Conservation (phyloP, 495 filamentous ascomycete genomes). For the Neurospora terricola region DNA sequence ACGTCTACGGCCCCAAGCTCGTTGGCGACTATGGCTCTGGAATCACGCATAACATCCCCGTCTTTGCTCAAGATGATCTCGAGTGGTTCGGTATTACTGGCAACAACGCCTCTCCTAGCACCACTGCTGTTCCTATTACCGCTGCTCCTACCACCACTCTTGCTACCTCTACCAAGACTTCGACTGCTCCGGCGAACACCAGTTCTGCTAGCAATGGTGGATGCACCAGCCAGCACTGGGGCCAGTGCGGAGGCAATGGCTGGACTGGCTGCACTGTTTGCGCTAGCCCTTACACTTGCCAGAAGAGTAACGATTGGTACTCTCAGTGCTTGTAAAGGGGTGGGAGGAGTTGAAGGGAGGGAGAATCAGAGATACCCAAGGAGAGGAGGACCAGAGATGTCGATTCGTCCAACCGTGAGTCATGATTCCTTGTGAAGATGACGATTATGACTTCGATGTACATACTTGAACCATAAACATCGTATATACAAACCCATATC, state of each 20-base stretch:
- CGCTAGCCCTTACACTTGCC: slow-evolving; percentile 21
- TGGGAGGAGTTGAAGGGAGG: background rate
- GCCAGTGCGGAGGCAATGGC: slow-evolving; percentile 38
- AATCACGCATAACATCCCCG: slow-evolving; percentile 21
- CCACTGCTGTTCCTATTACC: background rate
- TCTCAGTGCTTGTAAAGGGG: slow-evolving; percentile 20
- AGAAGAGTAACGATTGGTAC: slow-evolving; percentile 22
- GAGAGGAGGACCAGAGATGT: too few relatives aligned
- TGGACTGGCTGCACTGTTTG: slow-evolving; percentile 32
- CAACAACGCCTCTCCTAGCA: background rate
- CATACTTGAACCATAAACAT: background rate
- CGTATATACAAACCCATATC: background rate
- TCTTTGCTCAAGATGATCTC: slow-evolving; percentile 22
- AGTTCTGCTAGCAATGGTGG: slow-evolving; percentile 24
- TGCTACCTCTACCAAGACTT: background rate
- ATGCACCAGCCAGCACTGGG: slow-evolving; percentile 18
- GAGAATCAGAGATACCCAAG: background rate
- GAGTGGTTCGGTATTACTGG: slow-evolving; percentile 26
- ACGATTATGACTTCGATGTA: background rate
- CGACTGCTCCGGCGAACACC: slow-evolving; percentile 13
- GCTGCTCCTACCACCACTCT: slow-evolving; percentile 2
- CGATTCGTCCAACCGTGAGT: background rate
- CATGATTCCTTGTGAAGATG: background rate
- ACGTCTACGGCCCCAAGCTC: slow-evolving; percentile 36
- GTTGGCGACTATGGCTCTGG: slow-evolving; percentile 29